A percentile compares a stretch with the other conserved stretches of the same genome.
Evolutionary conservation across 148 eudicot genomes (phyloP).

Genomic region (Nepenthes gracilis): DNA sequence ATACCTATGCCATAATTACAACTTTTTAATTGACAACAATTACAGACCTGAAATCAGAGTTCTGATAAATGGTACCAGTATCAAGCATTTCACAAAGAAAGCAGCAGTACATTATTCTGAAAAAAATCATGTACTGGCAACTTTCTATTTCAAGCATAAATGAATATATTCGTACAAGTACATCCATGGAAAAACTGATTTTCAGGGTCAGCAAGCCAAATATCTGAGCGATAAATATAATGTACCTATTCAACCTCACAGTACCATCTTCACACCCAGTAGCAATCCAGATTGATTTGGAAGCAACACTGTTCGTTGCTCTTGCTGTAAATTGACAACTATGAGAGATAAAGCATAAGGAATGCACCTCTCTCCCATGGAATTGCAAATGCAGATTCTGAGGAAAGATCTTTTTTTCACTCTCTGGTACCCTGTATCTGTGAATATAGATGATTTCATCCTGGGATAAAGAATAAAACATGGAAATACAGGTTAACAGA

Average conservation of each 20-base stretch:
- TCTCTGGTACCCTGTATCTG: slow-evolving; percentile 32
- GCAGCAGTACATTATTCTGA: no score
- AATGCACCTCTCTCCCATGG: slow-evolving; percentile 97
- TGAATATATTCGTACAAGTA: no score
- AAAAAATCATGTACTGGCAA: no score
- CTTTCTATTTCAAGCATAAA: no score
- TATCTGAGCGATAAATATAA: background rate
- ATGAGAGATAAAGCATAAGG: slow-evolving; percentile 56
- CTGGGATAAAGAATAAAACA: slow-evolving; percentile 25
- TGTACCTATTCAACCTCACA: slow-evolving; percentile 88
- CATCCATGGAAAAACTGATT: no score
- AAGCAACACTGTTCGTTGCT: slow-evolving; percentile 9
- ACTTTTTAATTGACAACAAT: no score
- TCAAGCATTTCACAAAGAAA: no score
- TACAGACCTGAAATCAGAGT: no score
- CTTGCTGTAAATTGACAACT: slow-evolving; percentile 6
- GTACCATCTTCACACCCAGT: slow-evolving; percentile 98
- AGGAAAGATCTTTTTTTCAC: slow-evolving; percentile 43
- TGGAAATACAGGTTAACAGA: background rate
- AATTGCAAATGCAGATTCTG: slow-evolving; percentile 77
- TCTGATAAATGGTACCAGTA: no score
- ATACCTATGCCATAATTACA: slow-evolving; percentile 37
- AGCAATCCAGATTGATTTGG: slow-evolving; percentile 54
- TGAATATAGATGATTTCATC: slow-evolving; percentile 70
- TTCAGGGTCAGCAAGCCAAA: no score